Percentiles rank a stretch among this genome's conserved stretches.
phyloP scores from a whole-genome alignment of 805 yeast species.

The Torulaspora quercuum region DNA sequence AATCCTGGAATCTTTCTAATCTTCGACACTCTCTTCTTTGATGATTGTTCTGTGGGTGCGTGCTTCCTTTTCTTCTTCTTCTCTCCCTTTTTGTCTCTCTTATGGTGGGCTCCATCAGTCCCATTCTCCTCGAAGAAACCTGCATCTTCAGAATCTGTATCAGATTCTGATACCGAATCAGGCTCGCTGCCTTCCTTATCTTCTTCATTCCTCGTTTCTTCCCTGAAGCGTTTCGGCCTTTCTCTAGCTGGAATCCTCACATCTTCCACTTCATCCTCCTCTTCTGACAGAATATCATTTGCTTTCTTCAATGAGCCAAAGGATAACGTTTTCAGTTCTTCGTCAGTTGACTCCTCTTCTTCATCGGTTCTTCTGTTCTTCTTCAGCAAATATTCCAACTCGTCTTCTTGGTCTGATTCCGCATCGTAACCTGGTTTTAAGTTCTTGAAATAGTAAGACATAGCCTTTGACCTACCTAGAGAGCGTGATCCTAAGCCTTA shows the following conservation, averaged over 20 bases:
- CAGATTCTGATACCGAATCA: constrained; percentile 11
- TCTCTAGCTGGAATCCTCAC: constrained; percentile 1
- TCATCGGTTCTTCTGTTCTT: constrained; percentile 13
- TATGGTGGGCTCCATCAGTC: constrained; percentile 21
- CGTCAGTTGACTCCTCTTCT: constrained; percentile 38
- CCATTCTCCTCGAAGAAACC: constrained; percentile 43
- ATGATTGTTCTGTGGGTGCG: constrained; percentile 79
- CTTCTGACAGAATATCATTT: constrained; percentile 42
- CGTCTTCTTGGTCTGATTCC: constrained; percentile 36
- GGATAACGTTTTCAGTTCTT: constrained; percentile 51
- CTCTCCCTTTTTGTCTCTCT: constrained; percentile 8
- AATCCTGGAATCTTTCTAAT: constrained; percentile 75
- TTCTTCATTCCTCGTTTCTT: constrained; percentile 21
- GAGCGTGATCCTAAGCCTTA: not conserved
- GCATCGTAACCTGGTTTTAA: constrained; percentile 29
- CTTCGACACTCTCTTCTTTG: constrained; percentile 66
- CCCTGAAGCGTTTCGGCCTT: constrained; percentile 16
- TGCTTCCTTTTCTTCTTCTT: constrained; percentile 57
- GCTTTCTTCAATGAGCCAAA: constrained; percentile 64
- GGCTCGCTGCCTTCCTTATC: constrained; percentile 4
- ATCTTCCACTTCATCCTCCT: constrained; percentile 31
- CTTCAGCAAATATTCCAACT: constrained; percentile 36
- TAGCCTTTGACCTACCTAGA: constrained; percentile 3
- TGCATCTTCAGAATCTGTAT: constrained; percentile 22
- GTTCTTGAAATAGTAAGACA: constrained; percentile 37